These are phyloP conservation scores for Boletus bicolor DNA, from an alignment of 768 basidiomycete species.

Conservation along the genomic window DNA sequence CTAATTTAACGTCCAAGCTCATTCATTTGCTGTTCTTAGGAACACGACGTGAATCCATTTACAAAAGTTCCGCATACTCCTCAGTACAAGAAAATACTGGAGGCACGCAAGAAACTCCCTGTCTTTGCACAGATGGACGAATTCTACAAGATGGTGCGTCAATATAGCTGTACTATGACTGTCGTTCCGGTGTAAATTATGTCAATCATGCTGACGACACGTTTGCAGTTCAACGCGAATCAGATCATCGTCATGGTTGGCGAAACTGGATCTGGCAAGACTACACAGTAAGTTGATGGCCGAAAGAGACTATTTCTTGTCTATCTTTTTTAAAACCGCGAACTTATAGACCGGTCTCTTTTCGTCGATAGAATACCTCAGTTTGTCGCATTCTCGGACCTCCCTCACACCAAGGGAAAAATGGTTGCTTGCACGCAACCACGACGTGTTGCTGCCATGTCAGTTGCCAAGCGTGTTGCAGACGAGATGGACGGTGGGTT, in stretches of 20 bases:
- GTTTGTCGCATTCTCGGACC: conserved; percentile 90
- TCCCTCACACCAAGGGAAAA: conserved; percentile 87
- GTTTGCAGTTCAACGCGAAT: conserved; percentile 34
- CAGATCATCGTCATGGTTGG: conserved; percentile 91
- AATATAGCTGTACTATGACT: background rate
- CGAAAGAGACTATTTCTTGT: conserved; percentile 19
- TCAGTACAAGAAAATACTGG: conserved; percentile 84
- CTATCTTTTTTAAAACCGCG: conserved; percentile 16
- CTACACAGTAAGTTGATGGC: conserved; percentile 71
- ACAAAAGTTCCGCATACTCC: conserved; percentile 73
- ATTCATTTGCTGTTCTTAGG: conserved; percentile 39
- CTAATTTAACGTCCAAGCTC: background rate
- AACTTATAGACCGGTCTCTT: conserved; percentile 30
- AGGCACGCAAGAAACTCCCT: conserved; percentile 81
- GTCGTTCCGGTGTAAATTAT: background rate
- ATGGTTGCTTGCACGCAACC: conserved; percentile 97
- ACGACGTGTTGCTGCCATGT: conserved; percentile 95
- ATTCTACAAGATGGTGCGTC: conserved; percentile 82
- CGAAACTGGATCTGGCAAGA: conserved; percentile 95
- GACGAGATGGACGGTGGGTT: conserved; percentile 96
- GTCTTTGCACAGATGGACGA: conserved; percentile 92
- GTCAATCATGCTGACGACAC: background rate
- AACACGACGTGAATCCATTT: conserved; percentile 83
- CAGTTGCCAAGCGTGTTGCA: conserved; percentile 95
- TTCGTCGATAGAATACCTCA: conserved; percentile 78